Evolutionary conservation across 164 flowering plant species (phyloP), one percentile per base, ranked within the genome.

Genomic region (Magnolia kwangsiensis): DNA sequence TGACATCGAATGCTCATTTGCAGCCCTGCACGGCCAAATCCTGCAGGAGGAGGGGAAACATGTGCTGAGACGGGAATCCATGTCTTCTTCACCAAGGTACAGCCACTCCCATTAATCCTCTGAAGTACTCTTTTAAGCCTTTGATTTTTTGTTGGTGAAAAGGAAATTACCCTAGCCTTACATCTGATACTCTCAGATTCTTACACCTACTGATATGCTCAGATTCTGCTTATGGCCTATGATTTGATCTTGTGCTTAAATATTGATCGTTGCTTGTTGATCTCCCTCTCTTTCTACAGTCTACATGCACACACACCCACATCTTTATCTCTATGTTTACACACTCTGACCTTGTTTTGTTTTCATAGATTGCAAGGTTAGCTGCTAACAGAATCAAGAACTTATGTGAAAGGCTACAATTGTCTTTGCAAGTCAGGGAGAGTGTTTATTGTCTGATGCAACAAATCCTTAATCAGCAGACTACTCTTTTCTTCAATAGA

Each of bases 301-400:
- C 24, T 13, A 65, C 68, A 23, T 14, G 21, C 29, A 4, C 45
- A 37, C 45, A 0, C 45, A 37, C 45, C 45, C 45, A 37, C 45
- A 37, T 37, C 45, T 37, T 37, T 37, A 37, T 37, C 45, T 37
- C 19, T 6, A 14, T 21, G 10, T 23, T 51, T 51, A 1, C 31
- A 31, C 50, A 23, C 10, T 63, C 61, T 31, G 23, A 55, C 16
- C 45, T 72, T 65, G 14, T 8, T 49, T 51, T 59, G 8, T n/a
- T 13, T 31, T 61, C 50, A 18, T 75, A 96, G 99, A 92, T 96
- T 66, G 80, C 86, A 50, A 96, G 95, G 87, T 77, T 96, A 82
- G 98, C 97, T 49, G 99, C 98, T 76, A 97, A 95, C 69, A 92
- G 99, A 86, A 91, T 96, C 82, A 94, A 88, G 82, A 91, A 96